phyloP scores from a whole-genome alignment of 768 basidiomycete species.

The Trametes cingulata region DNA sequence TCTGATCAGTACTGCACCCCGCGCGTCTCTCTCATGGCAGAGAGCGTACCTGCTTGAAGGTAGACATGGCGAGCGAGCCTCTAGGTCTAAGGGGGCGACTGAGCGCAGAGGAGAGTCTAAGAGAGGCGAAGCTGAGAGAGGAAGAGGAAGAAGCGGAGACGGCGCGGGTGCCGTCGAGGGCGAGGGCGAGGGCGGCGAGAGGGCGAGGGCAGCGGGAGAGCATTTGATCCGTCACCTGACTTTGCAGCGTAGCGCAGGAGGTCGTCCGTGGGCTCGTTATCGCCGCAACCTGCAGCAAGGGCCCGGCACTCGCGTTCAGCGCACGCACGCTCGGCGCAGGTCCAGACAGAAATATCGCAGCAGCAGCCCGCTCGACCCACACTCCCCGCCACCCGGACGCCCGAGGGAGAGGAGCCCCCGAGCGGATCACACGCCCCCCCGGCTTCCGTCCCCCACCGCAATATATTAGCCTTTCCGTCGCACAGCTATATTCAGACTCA shows the following conservation, averaged over 20 bases:
- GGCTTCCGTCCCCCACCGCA: not conserved
- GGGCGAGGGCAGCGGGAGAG: constrained; percentile 11
- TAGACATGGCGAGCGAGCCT: constrained; percentile 30
- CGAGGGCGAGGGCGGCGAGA: constrained; percentile 8
- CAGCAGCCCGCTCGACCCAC: not conserved
- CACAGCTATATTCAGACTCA: not conserved
- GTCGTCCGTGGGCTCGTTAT: not conserved
- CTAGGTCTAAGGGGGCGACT: constrained; percentile 1
- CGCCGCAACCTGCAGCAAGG: too few relatives aligned
- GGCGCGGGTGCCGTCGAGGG: constrained; percentile 11
- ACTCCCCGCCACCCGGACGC: not conserved
- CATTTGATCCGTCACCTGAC: constrained; percentile 29
- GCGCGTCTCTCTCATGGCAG: not conserved
- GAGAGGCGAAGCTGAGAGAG: constrained; percentile 1
- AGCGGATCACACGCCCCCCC: constrained; percentile 7
- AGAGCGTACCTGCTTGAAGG: constrained; percentile 36
- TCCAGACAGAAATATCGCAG: constrained; percentile 1
- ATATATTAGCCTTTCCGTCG: constrained; percentile 5
- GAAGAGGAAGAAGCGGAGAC: constrained; percentile 15
- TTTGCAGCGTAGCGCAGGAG: not conserved
- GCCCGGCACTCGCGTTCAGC: too few relatives aligned
- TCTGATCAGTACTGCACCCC: not conserved
- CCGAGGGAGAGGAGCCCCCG: not conserved
- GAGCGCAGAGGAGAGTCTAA: not conserved
- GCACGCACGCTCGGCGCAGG: not conserved